A percentile compares a stretch with the other conserved stretches of the same genome.
Conservation (phyloP, 768 basidiomycete genomes). For the Boletus vinaceobasis region DNA sequence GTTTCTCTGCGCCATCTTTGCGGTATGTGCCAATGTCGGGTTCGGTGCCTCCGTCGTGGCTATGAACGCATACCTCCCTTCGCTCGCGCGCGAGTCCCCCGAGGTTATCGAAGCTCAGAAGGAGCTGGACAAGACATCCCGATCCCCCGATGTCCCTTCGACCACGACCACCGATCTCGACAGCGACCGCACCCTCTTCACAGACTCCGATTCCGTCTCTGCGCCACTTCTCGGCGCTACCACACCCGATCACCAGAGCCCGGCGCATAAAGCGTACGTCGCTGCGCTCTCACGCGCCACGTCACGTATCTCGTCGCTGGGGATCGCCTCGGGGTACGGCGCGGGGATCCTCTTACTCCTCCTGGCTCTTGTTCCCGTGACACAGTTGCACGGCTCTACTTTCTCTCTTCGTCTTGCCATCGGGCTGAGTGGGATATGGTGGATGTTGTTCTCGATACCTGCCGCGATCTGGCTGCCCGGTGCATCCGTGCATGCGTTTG, state of each 20-base stretch:
- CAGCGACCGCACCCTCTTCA: neutral
- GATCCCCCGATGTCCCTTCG: neutral
- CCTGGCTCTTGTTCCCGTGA: conserved; percentile 77
- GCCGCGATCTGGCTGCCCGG: conserved; percentile 72
- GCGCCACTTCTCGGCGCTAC: conserved; percentile 35
- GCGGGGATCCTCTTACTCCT: conserved; percentile 77
- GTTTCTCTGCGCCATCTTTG: conserved; percentile 64
- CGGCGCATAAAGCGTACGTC: conserved; percentile 44
- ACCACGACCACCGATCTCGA: conserved; percentile 13
- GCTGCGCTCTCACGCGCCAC: conserved; percentile 65
- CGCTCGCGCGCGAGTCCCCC: conserved; percentile 61
- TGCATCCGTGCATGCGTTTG: neutral
- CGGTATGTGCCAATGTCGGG: conserved; percentile 75
- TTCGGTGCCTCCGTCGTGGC: conserved; percentile 88
- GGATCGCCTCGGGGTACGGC: conserved; percentile 82
- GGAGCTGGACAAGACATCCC: conserved; percentile 22
- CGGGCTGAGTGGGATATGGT: conserved; percentile 82
- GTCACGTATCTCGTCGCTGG: conserved; percentile 78
- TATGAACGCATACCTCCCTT: conserved; percentile 85
- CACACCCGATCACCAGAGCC: conserved; percentile 12
- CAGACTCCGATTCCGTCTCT: conserved; percentile 28
- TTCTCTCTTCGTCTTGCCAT: conserved; percentile 79
- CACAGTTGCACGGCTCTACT: conserved; percentile 67
- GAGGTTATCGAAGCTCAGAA: conserved; percentile 47
- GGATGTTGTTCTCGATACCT: conserved; percentile 79